A percentile compares a stretch with the other conserved stretches of the same genome.
These are phyloP conservation scores for Saposhnikovia divaricata DNA, from an alignment of 129 eudicot genomes.

Conservation along the genomic window DNA sequence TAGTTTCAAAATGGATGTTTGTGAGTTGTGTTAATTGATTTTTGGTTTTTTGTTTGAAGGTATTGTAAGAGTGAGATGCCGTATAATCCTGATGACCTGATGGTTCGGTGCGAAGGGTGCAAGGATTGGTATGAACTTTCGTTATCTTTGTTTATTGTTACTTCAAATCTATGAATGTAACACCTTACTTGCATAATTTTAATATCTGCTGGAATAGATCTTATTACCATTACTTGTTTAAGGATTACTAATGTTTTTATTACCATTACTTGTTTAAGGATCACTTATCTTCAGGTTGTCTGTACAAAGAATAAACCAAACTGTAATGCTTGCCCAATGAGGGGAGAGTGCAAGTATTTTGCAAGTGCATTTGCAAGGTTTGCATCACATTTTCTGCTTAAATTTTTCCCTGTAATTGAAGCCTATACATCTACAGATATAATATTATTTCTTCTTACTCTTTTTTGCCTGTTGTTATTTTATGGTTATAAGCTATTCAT, in stretches of 20 bases:
- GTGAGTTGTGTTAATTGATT: no score
- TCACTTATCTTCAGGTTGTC: background rate
- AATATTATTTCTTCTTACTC: background rate
- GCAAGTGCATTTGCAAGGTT: constrained; percentile 9
- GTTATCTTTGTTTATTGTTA: background rate
- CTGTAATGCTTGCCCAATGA: constrained; percentile 5
- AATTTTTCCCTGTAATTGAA: background rate
- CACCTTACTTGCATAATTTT: background rate
- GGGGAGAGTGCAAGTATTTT: background rate
- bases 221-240: no score
- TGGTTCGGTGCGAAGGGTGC: constrained; percentile 35
- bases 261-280: background rate
- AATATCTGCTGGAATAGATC: no score
- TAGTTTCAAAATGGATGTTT: no score
- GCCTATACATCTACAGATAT: background rate
- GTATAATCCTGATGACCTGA: background rate
- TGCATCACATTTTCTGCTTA: background rate
- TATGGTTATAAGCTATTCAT: background rate
- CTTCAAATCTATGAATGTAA: background rate
- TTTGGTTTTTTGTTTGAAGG: no score
- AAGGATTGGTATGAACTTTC: constrained; percentile 70
- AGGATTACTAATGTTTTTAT: background rate
- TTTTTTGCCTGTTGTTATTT: background rate
- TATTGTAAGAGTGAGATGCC: background rate
- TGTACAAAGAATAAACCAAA: background rate